These are phyloP conservation scores for Neurospora hispaniola DNA, from an alignment of 495 filamentous ascomycete species.

Conservation along the genomic window DNA sequence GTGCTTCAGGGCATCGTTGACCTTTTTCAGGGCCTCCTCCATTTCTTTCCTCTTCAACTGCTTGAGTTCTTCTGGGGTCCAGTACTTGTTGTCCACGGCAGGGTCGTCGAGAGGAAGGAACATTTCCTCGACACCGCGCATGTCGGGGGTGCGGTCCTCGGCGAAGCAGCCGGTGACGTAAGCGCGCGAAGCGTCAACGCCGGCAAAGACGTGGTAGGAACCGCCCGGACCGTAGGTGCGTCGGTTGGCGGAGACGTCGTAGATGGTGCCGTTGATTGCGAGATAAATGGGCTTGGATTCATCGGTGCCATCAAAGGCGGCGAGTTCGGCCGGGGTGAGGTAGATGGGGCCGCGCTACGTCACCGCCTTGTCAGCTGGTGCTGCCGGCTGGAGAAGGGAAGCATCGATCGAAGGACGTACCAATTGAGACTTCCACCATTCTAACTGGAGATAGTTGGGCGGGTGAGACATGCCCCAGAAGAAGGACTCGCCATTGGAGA, in stretches of 20 bases:
- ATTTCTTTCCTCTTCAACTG: constrained; percentile 43
- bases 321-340: constrained; percentile 65
- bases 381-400: background rate
- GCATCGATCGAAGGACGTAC: constrained; percentile 30
- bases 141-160: constrained; percentile 69
- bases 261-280: constrained; percentile 87
- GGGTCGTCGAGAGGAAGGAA: constrained; percentile 68
- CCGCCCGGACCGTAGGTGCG: constrained; percentile 83
- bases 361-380: constrained; percentile 4
- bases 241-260: constrained; percentile 73
- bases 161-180: constrained; percentile 97
- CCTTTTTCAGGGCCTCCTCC: constrained; percentile 41
- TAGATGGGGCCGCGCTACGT: constrained; percentile 30
- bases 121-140: constrained; percentile 82
- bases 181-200: constrained; percentile 74
- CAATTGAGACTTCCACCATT: constrained; percentile 51
- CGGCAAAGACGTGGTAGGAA: constrained; percentile 78
- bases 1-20: constrained; percentile 46
- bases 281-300: constrained; percentile 72
- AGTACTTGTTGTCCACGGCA: constrained; percentile 34
- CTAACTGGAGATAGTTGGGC: constrained; percentile 55
- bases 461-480: constrained; percentile 44
- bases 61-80: constrained; percentile 42
- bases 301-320: constrained; percentile 69
- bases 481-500: constrained; percentile 59